These are phyloP conservation scores for Nakazawaea sp. DNA, from an alignment of 805 yeast species.

Conservation along the genomic window DNA sequence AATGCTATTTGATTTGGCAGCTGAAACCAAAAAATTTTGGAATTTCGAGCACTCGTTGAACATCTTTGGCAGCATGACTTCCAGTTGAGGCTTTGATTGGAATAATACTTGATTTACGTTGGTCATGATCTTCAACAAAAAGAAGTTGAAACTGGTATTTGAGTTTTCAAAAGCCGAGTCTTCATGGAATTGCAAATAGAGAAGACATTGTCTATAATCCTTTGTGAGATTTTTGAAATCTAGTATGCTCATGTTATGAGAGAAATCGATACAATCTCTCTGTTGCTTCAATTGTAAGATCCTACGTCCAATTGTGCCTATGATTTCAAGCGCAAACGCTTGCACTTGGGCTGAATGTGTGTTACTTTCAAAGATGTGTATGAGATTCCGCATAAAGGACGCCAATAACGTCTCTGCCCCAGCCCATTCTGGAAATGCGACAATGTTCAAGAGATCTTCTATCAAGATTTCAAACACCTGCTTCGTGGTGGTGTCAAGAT, in stretches of 20 bases:
- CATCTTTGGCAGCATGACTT: not conserved
- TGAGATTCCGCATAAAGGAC: constrained; percentile 36
- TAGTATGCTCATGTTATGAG: constrained; percentile 6
- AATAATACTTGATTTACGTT: constrained; percentile 1
- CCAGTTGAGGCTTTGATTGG: constrained; percentile 3
- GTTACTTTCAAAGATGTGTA: constrained; percentile 31
- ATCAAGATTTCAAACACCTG: constrained; percentile 44
- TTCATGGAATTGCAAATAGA: constrained; percentile 14
- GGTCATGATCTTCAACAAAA: constrained; percentile 8
- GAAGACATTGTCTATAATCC: constrained; percentile 10
- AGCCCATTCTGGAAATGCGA: constrained; percentile 56
- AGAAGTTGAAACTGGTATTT: not conserved
- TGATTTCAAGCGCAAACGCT: constrained; percentile 46
- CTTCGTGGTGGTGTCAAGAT: constrained; percentile 24
- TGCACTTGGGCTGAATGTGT: constrained; percentile 35
- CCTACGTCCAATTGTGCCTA: constrained; percentile 54
- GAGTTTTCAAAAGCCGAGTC: too few species aligned
- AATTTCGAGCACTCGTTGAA: not conserved
- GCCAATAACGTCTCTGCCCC: constrained; percentile 44
- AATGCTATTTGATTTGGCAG: not conserved
- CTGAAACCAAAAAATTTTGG: not conserved
- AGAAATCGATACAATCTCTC: constrained; percentile 6
- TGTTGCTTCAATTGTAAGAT: constrained; percentile 30
- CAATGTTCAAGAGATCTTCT: constrained; percentile 46
- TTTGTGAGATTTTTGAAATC: constrained; percentile 8